These are phyloP conservation scores for Oryza glaberrima DNA, from an alignment of 176 grass and related monocot genomes.

Conservation along the genomic window DNA sequence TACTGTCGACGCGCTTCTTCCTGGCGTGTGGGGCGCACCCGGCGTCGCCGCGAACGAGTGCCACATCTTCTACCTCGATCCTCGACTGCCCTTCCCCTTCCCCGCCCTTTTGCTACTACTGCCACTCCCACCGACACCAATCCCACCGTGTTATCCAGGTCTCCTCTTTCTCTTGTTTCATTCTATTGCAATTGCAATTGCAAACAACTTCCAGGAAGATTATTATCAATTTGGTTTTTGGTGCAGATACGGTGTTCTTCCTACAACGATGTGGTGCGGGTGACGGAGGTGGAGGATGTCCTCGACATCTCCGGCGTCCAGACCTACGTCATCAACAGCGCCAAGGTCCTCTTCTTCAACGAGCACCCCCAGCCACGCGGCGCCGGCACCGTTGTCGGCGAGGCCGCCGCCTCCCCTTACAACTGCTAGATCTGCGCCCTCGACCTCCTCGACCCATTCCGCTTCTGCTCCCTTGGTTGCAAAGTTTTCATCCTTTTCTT, in stretches of 20 bases:
- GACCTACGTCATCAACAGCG: constrained; percentile 96
- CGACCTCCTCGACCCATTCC: constrained; percentile 84
- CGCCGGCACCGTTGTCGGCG: constrained; percentile 49
- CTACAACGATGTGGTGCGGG: constrained; percentile 80
- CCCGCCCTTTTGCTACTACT: constrained; percentile 79
- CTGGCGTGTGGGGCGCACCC: constrained; percentile 57
- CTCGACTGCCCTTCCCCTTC: constrained; percentile 38
- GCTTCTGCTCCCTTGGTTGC: constrained; percentile 93
- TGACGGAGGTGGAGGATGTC: constrained; percentile 66
- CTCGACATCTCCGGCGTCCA: constrained; percentile 80
- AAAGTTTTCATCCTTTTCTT: constrained; percentile 36
- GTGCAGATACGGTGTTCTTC: constrained; percentile 74
- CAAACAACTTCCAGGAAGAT: no score
- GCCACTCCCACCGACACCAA: constrained; percentile 6
- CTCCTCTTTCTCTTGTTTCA: not conserved
- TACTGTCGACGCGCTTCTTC: constrained; percentile 69
- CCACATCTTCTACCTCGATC: constrained; percentile 87
- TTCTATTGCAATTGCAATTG: no score
- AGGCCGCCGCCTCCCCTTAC: constrained; percentile 55
- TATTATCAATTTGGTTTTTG: no score
- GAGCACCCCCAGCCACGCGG: constrained; percentile 75
- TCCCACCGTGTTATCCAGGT: constrained; percentile 82
- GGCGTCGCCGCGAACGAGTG: constrained; percentile 66
- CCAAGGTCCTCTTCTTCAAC: constrained; percentile 82
- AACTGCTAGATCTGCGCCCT: constrained; percentile 80